A percentile compares a stretch with the other conserved stretches of the same genome.
Evolutionary conservation across 2,329 filamentous ascomycete genomes (phyloP).

Genomic region (Hyphodiscus sp.): DNA sequence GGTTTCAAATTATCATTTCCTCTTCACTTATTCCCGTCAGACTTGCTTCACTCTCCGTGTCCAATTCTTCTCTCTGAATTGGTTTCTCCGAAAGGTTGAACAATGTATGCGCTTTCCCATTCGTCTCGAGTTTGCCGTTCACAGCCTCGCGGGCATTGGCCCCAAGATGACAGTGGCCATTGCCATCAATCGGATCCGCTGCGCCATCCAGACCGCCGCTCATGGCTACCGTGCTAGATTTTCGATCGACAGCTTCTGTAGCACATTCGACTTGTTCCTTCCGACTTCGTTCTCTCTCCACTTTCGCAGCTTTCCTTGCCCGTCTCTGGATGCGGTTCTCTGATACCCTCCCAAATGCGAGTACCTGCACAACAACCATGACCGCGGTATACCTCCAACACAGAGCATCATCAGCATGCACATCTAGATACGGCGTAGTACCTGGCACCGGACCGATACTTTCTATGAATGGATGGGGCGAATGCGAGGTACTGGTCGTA

Average conservation of each 20-base stretch:
- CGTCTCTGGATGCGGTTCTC: conserved; percentile 22
- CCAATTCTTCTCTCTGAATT: neutral
- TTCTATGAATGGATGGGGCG: conserved; percentile 26
- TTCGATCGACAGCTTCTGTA: neutral
- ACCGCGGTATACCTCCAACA: conserved; percentile 34
- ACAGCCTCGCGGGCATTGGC: neutral
- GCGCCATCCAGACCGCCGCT: neutral
- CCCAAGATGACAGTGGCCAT: neutral
- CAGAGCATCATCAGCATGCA: conserved; percentile 32
- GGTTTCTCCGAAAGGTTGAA: neutral
- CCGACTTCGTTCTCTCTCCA: conserved; percentile 14
- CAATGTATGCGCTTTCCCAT: neutral
- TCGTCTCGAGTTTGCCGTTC: neutral
- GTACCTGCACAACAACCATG: conserved; percentile 33
- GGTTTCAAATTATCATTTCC: conserved; percentile 12
- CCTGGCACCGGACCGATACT: conserved; percentile 26
- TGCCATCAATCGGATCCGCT: neutral
- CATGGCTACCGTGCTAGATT: neutral
- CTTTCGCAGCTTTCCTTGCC: conserved; percentile 16
- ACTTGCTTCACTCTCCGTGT: conserved; percentile 4
- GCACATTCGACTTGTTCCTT: conserved; percentile 3
- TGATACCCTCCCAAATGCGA: conserved; percentile 29
- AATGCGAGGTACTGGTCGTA: conserved; percentile 22
- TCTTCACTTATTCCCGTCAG: conserved; percentile 15
- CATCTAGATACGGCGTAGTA: conserved; percentile 29